Percentiles rank a stretch among this genome's conserved stretches.
Conservation (phyloP, 2,329 filamentous ascomycete species). For the Cladosporium sp. region DNA sequence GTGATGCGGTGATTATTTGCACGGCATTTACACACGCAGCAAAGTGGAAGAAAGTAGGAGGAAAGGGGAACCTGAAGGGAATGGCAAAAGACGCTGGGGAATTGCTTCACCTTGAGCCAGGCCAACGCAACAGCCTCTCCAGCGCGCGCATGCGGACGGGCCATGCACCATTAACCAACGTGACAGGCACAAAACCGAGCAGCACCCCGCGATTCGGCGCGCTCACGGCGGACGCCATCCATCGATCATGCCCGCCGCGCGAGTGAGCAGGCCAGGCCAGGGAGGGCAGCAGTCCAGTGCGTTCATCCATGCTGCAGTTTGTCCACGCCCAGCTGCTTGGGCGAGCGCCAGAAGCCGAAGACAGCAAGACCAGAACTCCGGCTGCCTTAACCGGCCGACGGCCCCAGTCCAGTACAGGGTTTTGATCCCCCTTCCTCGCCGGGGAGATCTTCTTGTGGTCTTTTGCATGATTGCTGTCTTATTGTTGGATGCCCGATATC, state of each 20-base stretch:
- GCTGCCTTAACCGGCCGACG: not conserved
- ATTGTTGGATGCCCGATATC: too few relatives aligned
- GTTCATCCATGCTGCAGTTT: constrained; percentile 4
- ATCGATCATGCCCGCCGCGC: not conserved
- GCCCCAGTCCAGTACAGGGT: not conserved
- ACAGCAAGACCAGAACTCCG: not conserved
- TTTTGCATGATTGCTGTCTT: too few relatives aligned
- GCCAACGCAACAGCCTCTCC: constrained; percentile 8
- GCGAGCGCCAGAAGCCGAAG: not conserved
- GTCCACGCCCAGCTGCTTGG: not conserved
- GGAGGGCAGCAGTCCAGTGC: not conserved
- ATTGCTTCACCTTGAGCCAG: not conserved
- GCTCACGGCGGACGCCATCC: not conserved
- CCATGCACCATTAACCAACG: constrained; percentile 10
- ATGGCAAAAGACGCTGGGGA: constrained; percentile 5
- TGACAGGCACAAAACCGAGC: not conserved
- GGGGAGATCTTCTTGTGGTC: not conserved
- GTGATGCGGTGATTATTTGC: not conserved
- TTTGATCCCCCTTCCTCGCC: not conserved
- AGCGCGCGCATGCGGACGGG: constrained; percentile 10
- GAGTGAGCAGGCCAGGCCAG: not conserved
- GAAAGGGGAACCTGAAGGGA: constrained; percentile 10
- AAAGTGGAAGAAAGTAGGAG: constrained; percentile 13
- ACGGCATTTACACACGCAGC: not conserved
- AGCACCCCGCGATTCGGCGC: not conserved